Conservation (phyloP, 1,284 basidiomycete genomes). For the Heterobasidion occidentale region DNA sequence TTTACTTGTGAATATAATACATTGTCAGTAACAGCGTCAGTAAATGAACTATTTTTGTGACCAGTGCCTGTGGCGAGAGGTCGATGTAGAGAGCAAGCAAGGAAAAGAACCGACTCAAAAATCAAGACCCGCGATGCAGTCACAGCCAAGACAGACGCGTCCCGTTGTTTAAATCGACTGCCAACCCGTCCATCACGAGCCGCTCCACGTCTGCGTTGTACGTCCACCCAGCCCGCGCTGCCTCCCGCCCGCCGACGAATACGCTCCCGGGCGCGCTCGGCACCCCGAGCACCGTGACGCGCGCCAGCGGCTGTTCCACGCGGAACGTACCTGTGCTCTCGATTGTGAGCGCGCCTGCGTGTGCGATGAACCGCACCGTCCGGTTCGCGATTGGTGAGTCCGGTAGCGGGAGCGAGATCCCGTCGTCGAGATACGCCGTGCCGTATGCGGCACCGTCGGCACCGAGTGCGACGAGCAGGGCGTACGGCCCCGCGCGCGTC, state of each 20-base stretch:
- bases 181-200: neutral
- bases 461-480: slow-evolving; percentile 47
- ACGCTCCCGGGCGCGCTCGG: neutral
- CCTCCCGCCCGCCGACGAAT: neutral
- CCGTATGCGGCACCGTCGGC: slow-evolving; percentile 40
- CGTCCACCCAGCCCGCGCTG: neutral
- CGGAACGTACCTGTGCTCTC: slow-evolving; percentile 32
- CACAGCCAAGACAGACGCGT: neutral
- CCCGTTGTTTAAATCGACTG: neutral
- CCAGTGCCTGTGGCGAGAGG: too few relatives aligned
- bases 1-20: too few relatives aligned
- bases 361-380: slow-evolving; percentile 32
- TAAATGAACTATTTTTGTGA: too few relatives aligned
- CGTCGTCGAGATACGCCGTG: slow-evolving; percentile 58
- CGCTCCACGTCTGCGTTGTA: slow-evolving; percentile 1
- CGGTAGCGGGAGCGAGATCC: slow-evolving; percentile 34
- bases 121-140: neutral
- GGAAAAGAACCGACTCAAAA: neutral
- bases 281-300: slow-evolving; percentile 3
- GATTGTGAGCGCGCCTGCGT: slow-evolving; percentile 25
- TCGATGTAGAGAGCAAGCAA: neutral
- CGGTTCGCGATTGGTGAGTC: slow-evolving; percentile 34
- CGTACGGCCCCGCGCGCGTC: slow-evolving; percentile 45
- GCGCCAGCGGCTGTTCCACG: slow-evolving; percentile 3
- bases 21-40: too few relatives aligned